Percentiles rank a stretch among this genome's conserved stretches.
Evolutionary conservation across 352 stramenopile species (phyloP).

Genomic region (Phytopythium helicoides): DNA sequence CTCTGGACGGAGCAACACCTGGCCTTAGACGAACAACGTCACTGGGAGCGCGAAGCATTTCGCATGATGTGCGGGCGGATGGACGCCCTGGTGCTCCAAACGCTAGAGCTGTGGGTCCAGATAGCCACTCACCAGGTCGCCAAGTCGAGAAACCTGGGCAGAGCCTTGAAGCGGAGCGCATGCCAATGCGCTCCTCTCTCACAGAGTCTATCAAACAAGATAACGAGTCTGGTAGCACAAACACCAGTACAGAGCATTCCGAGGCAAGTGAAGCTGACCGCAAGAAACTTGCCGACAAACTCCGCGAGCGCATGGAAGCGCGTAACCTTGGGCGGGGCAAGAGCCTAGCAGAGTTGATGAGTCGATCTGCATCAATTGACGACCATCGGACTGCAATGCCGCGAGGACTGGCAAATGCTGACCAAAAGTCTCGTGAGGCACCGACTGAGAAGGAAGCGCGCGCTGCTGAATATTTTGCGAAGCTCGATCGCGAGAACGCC

Average conservation of each 20-base stretch:
- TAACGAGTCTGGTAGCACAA: background rate
- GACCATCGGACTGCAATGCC: background rate
- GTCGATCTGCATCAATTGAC: conserved; percentile 18
- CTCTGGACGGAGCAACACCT: conserved; percentile 21
- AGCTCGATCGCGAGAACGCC: conserved; percentile 52
- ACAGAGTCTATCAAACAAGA: background rate
- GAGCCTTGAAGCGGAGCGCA: background rate
- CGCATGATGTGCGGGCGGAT: conserved; percentile 13
- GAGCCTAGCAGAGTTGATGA: conserved; percentile 38
- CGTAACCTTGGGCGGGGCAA: conserved; percentile 31
- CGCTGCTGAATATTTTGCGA: conserved; percentile 51
- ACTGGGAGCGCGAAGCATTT: conserved; percentile 9
- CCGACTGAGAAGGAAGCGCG: conserved; percentile 41
- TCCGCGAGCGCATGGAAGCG: conserved; percentile 42
- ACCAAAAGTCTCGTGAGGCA: no score
- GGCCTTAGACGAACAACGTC: conserved; percentile 11
- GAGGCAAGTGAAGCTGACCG: conserved; percentile 26
- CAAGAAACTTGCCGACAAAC: conserved; percentile 27
- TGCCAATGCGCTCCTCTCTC: background rate
- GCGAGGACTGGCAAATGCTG: no score
- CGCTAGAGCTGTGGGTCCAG: background rate
- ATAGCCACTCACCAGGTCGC: no score
- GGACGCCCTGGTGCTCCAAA: conserved; percentile 18
- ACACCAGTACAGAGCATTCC: background rate
- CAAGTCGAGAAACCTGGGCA: background rate